Evolutionary conservation across 225 moss, liverwort and hornwort species (phyloP).

Genomic region (Polytrichum formosum): DNA sequence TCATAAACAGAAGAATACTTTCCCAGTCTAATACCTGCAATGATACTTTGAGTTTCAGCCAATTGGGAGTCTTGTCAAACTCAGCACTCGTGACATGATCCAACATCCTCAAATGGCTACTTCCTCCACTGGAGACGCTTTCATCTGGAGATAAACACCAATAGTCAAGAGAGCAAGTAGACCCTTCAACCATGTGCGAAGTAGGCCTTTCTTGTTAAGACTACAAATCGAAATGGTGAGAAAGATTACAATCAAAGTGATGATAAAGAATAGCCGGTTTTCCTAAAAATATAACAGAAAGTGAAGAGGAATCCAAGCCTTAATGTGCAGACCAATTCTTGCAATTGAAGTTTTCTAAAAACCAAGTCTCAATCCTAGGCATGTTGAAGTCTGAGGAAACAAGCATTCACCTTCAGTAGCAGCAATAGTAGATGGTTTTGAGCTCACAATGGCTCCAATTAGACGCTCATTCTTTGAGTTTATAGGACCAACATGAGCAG

Average conservation of each 20-base stretch:
- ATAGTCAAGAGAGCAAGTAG: not conserved
- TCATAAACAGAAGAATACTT: too few relatives aligned
- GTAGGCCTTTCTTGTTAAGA: not conserved
- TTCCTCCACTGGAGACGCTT: constrained; percentile 17
- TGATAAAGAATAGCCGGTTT: too few relatives aligned
- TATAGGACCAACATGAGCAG: not conserved
- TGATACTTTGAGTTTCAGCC: constrained; percentile 57
- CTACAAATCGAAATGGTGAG: too few relatives aligned
- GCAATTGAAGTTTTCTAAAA: too few relatives aligned
- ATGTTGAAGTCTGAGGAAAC: too few relatives aligned
- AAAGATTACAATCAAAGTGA: too few relatives aligned
- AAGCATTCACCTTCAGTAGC: not conserved
- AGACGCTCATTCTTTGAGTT: constrained; percentile 13
- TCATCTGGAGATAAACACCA: constrained; percentile 16
- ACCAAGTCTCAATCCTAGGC: too few relatives aligned
- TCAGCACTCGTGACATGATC: constrained; percentile 48
- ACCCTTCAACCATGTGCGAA: not conserved
- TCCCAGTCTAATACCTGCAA: constrained; percentile 45
- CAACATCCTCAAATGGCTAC: constrained; percentile 33
- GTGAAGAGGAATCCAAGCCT: too few relatives aligned
- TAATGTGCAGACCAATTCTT: too few relatives aligned
- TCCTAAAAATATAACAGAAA: too few relatives aligned
- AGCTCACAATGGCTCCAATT: constrained; percentile 6
- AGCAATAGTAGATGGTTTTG: constrained; percentile 9
- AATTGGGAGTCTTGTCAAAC: constrained; percentile 52